These are phyloP conservation scores for Closterium sp. DNA, from an alignment of 139 green algal genomes.

Conservation along the genomic window DNA sequence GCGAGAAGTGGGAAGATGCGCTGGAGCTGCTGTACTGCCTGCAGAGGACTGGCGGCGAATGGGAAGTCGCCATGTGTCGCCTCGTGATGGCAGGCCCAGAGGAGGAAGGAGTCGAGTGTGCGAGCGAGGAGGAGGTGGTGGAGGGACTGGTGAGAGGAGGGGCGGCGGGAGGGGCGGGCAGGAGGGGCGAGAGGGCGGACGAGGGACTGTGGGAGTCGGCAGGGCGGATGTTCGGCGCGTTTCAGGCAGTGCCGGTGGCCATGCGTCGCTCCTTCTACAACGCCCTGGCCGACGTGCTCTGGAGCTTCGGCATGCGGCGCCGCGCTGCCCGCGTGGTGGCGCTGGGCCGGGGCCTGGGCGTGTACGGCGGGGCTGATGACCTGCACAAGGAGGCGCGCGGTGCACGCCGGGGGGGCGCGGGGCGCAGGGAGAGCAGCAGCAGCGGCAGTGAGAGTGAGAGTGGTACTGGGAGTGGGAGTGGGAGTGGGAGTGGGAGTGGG, in stretches of 20 bases:
- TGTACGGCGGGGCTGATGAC: conserved; percentile 27
- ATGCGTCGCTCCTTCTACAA: conserved; percentile 49
- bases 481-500: too few species aligned
- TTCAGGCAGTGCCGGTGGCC: not conserved
- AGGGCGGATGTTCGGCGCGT: conserved; percentile 25
- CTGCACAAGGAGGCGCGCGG: not conserved
- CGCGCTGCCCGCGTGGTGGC: conserved; percentile 32
- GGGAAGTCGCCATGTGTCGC: conserved; percentile 41
- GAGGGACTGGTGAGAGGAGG: not conserved
- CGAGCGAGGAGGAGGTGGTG: not conserved
- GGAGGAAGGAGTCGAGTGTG: conserved; percentile 10
- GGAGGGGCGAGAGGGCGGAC: conserved; percentile 4
- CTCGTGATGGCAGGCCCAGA: conserved; percentile 32
- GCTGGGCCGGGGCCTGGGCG: not conserved
- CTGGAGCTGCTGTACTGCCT: conserved; percentile 41
- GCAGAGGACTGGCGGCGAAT: conserved; percentile 25
- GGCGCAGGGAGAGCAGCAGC: not conserved
- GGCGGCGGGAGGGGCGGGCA: not conserved
- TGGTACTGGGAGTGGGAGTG: not conserved
- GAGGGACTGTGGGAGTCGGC: conserved; percentile 33
- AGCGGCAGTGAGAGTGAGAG: not conserved
- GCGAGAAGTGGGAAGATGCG: conserved; percentile 34
- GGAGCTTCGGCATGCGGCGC: conserved; percentile 39
- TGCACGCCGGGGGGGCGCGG: too few species aligned
- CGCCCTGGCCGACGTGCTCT: conserved; percentile 34